Evolutionary conservation across 805 yeast genomes (phyloP).

Genomic region (Pichia exigua): DNA sequence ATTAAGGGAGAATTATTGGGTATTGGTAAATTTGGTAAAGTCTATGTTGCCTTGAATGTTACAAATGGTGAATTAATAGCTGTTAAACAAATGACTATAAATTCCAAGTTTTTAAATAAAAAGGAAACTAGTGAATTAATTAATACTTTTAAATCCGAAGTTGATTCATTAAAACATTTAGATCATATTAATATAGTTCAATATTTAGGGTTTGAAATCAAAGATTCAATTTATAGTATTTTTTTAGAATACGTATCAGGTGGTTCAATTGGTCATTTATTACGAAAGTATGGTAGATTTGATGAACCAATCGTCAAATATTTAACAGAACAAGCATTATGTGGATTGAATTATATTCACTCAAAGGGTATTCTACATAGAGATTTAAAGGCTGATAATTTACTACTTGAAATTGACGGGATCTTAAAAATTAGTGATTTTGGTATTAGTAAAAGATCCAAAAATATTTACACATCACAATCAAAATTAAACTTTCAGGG

Average conservation of each 20-base stretch:
- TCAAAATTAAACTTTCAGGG: conserved; percentile 95
- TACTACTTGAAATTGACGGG: conserved; percentile 84
- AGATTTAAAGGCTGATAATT: conserved; percentile 90
- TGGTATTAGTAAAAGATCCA: conserved; percentile 84
- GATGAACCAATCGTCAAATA: conserved; percentile 69
- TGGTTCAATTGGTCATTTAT: conserved; percentile 85
- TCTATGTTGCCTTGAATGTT: conserved; percentile 82
- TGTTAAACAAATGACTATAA: conserved; percentile 84
- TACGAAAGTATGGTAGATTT: conserved; percentile 76
- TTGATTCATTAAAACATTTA: conserved; percentile 85
- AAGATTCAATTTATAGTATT: conserved; percentile 66
- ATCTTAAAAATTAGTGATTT: conserved; percentile 93
- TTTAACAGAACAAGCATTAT: conserved; percentile 69
- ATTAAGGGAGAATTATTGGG: conserved; percentile 96
- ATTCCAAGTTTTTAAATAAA: conserved; percentile 34
- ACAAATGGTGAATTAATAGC: conserved; percentile 99
- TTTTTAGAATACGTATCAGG: conserved; percentile 97
- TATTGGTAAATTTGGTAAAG: conserved; percentile 93
- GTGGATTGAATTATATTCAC: conserved; percentile 84
- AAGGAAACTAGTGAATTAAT: conserved; percentile 52
- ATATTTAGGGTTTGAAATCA: conserved; percentile 85
- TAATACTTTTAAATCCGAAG: conserved; percentile 82
- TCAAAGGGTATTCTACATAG: conserved; percentile 83
- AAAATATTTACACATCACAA: conserved; percentile 80
- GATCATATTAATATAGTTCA: conserved; percentile 95